Percentiles rank a stretch among this genome's conserved stretches.
Conservation (phyloP, 345 rosid species). For the Pseudoturritis turrita region DNA sequence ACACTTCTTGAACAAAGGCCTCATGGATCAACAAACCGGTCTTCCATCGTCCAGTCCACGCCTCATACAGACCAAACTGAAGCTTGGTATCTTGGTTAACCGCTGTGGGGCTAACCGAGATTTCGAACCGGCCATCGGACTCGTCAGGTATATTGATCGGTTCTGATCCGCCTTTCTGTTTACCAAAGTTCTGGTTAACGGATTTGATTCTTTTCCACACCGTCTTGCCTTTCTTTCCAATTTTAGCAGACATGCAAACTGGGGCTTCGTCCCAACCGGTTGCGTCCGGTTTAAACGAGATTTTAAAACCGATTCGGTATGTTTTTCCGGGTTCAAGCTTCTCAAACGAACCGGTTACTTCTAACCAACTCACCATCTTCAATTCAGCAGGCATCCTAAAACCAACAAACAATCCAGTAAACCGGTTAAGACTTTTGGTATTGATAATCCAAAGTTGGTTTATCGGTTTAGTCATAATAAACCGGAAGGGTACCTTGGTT, state of each 20-base stretch:
- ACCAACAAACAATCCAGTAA: background rate
- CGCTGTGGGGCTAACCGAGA: background rate
- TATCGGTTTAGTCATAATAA: background rate
- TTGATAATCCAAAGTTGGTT: background rate
- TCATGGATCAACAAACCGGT: slow-evolving; percentile 48
- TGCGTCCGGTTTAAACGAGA: slow-evolving; percentile 34
- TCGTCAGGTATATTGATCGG: slow-evolving; percentile 7
- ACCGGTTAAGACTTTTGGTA: background rate
- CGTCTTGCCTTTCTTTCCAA: slow-evolving; percentile 45
- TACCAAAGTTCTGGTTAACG: slow-evolving; percentile 12
- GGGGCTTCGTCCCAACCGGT: slow-evolving; percentile 48
- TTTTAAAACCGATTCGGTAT: slow-evolving; percentile 33
- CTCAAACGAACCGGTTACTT: slow-evolving; percentile 33
- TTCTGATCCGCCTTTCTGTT: background rate
- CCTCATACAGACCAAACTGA: slow-evolving; percentile 66
- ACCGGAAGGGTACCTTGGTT: slow-evolving; percentile 10
- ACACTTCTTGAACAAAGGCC: slow-evolving; percentile 28
- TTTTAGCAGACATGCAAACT: slow-evolving; percentile 52
- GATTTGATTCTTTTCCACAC: slow-evolving; percentile 29
- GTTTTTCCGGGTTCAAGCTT: background rate
- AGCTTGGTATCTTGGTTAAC: slow-evolving; percentile 7
- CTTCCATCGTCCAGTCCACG: slow-evolving; percentile 67
- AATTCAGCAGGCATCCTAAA: slow-evolving; percentile 37
- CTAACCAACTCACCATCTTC: slow-evolving; percentile 54
- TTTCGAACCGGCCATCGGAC: background rate